Percentiles rank a stretch among this genome's conserved stretches.
These are phyloP conservation scores for Phytopythium litorale DNA, from an alignment of 352 stramenopile genomes.

Conservation along the genomic window DNA sequence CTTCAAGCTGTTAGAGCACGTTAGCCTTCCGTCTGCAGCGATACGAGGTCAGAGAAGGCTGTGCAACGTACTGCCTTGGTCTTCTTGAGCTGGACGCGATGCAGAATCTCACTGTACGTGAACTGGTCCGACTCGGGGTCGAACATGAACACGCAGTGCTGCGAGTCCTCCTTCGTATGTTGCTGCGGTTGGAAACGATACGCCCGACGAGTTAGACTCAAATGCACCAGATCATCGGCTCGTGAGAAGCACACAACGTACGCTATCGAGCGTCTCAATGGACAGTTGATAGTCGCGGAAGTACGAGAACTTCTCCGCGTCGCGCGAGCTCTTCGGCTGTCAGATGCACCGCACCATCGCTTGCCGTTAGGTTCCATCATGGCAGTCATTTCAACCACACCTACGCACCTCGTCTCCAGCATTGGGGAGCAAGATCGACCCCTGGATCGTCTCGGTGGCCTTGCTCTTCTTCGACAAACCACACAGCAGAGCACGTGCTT, in stretches of 20 bases:
- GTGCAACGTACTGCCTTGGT: conserved; percentile 42
- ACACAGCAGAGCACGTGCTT: conserved; percentile 67
- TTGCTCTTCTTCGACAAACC: conserved; percentile 69
- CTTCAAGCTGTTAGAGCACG: conserved; percentile 27
- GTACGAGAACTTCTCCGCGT: conserved; percentile 79
- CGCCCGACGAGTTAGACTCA: neutral
- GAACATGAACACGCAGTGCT: conserved; percentile 78
- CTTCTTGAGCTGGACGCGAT: conserved; percentile 80
- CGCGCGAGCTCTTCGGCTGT: conserved; percentile 37
- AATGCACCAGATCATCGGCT: neutral
- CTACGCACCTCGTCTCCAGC: conserved; percentile 6
- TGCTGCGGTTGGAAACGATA: neutral
- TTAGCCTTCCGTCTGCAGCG: neutral
- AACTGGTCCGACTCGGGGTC: conserved; percentile 71
- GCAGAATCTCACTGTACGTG: conserved; percentile 72
- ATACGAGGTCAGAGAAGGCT: neutral
- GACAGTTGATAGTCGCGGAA: conserved; percentile 80
- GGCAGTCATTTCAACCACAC: conserved; percentile 26
- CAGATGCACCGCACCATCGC: neutral
- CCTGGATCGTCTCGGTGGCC: conserved; percentile 57
- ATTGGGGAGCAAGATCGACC: conserved; percentile 73
- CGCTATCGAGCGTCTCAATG: conserved; percentile 60
- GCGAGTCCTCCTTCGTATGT: conserved; percentile 35
- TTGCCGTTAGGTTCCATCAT: conserved; percentile 3
- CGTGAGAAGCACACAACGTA: conserved; percentile 25